These are phyloP conservation scores for Pugionium dolabratum DNA, from an alignment of 345 rosid species.

Conservation along the genomic window DNA sequence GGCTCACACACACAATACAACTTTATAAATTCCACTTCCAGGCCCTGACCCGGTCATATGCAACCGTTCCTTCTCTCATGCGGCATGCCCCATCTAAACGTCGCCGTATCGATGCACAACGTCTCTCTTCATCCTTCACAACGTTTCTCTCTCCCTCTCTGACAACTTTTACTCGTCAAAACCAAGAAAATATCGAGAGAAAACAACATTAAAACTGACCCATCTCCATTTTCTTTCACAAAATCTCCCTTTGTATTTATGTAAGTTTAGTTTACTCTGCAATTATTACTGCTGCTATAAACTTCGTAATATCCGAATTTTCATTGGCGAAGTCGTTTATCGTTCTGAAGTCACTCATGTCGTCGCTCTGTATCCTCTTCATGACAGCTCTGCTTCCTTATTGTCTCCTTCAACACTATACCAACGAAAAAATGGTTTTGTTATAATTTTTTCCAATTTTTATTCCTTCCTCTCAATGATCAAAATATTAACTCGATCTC, in stretches of 20 bases:
- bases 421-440: conserved; percentile 4
- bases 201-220: background rate
- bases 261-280: conserved; percentile 27
- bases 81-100: conserved; percentile 23
- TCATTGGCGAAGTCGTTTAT: conserved; percentile 32
- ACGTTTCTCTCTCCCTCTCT: conserved; percentile 7
- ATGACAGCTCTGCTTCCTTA: conserved; percentile 36
- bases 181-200: background rate
- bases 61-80: too few species aligned
- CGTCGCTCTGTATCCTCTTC: conserved; percentile 11
- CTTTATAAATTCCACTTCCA: conserved; percentile 29
- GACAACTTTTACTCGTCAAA: conserved; percentile 24
- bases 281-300: background rate
- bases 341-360: conserved; percentile 23
- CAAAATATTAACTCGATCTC: background rate
- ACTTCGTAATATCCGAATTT: background rate
- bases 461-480: background rate
- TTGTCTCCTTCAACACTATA: conserved; percentile 23
- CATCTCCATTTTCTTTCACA: conserved; percentile 26
- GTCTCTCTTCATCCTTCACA: conserved; percentile 23
- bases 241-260: conserved; percentile 38
- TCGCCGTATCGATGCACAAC: conserved; percentile 28
- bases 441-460: background rate
- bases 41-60: background rate
- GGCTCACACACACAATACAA: conserved; percentile 25